phyloP scores from a whole-genome alignment of 768 basidiomycete species.

The Termitomyces sp. region DNA sequence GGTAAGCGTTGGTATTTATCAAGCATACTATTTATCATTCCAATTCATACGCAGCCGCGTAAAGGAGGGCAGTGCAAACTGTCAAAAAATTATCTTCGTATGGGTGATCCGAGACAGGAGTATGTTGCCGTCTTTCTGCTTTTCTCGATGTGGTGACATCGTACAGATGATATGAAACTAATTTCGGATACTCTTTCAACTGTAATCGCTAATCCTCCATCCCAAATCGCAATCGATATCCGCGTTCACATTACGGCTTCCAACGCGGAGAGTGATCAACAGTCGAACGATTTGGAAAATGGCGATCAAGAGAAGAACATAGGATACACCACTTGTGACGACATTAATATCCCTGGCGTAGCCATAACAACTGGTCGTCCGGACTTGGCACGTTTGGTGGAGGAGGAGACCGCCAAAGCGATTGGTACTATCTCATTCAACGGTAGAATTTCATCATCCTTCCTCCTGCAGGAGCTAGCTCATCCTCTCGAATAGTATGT shows the following conservation, averaged over 20 bases:
- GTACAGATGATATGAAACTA: slow-evolving; percentile 22
- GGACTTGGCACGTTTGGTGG: slow-evolving; percentile 30
- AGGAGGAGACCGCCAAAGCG: slow-evolving; percentile 28
- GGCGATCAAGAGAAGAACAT: slow-evolving; percentile 9
- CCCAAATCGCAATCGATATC: slow-evolving; percentile 9
- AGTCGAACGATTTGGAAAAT: not conserved
- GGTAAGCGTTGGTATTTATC: slow-evolving; percentile 22
- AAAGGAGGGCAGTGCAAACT: not conserved
- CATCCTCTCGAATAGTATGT: slow-evolving; percentile 33
- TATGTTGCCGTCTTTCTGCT: slow-evolving; percentile 8
- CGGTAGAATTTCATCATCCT: slow-evolving; percentile 27
- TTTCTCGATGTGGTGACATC: not conserved
- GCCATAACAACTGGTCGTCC: slow-evolving; percentile 34
- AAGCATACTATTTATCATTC: not conserved
- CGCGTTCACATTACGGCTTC: slow-evolving; percentile 15
- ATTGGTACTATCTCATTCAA: slow-evolving; percentile 40
- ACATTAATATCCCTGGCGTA: slow-evolving; percentile 13
- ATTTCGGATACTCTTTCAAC: slow-evolving; percentile 21
- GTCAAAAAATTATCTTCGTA: slow-evolving; percentile 23
- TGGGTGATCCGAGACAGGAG: slow-evolving; percentile 37
- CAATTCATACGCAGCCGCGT: not conserved
- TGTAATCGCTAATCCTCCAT: slow-evolving; percentile 2
- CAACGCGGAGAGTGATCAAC: not conserved
- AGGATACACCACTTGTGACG: not conserved
- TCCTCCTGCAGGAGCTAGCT: not conserved